Conservation (phyloP, 106 monocot species). For the Agapanthus africanus region DNA sequence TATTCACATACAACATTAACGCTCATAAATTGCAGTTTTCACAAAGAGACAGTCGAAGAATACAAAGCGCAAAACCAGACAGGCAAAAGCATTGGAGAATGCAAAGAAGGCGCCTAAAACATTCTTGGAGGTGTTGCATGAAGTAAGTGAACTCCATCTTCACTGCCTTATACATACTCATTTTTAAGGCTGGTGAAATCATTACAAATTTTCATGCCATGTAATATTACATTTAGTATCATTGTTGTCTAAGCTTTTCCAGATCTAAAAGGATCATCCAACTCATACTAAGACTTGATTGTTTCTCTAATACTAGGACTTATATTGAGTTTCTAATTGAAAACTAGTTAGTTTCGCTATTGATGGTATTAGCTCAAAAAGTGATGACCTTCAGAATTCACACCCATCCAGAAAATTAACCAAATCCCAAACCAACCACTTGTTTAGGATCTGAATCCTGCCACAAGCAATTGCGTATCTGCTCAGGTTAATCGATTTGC, state of each 20-base stretch:
- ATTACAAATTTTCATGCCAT: background rate
- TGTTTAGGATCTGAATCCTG: background rate
- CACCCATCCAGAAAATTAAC: too few relatives aligned
- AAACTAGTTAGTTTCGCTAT: too few relatives aligned
- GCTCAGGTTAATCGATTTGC: background rate
- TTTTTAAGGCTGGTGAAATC: background rate
- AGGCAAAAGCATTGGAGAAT: constrained; percentile 23
- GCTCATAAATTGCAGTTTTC: constrained; percentile 10
- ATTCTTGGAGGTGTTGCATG: constrained; percentile 20
- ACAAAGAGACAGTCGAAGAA: constrained; percentile 21
- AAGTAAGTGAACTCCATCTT: constrained; percentile 14
- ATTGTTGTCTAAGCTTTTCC: background rate
- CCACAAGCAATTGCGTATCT: background rate
- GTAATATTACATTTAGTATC: background rate
- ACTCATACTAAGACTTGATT: too few relatives aligned
- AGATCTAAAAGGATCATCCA: background rate
- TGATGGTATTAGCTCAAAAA: background rate
- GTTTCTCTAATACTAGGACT: too few relatives aligned
- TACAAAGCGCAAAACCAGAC: constrained; percentile 26
- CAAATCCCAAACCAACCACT: background rate
- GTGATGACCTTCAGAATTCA: too few relatives aligned
- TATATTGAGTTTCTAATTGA: too few relatives aligned
- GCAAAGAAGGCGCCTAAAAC: constrained; percentile 19
- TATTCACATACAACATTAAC: background rate
- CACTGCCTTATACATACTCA: background rate